Percentiles rank a stretch among this genome's conserved stretches.
Evolutionary conservation across 2,329 filamentous ascomycete species (phyloP).

Genomic region (Microthyrium microscopicum): DNA sequence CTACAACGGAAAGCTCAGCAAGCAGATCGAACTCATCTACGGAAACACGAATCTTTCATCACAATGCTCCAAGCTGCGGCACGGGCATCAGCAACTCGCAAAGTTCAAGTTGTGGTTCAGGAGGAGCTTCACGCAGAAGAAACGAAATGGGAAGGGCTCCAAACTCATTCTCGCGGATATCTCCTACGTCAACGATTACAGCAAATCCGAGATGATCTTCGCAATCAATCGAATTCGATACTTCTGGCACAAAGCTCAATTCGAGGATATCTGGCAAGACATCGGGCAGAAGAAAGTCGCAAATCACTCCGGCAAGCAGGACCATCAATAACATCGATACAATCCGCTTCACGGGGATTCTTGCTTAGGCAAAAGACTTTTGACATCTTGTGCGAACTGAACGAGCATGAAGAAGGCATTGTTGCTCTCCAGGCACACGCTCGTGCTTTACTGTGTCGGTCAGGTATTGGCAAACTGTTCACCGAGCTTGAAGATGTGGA

Average conservation of each 20-base stretch:
- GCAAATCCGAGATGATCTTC: constrained; percentile 17
- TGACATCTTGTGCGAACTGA: constrained; percentile 51
- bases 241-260: constrained; percentile 24
- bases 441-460: constrained; percentile 64
- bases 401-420: constrained; percentile 50
- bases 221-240: constrained; percentile 16
- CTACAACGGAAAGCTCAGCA: constrained; percentile 22
- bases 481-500: constrained; percentile 70
- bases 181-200: constrained; percentile 15
- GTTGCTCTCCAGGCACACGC: constrained; percentile 56
- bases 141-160: constrained; percentile 7
- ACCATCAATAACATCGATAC: constrained; percentile 42
- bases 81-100: constrained; percentile 44
- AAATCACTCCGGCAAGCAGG: constrained; percentile 41
- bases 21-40: constrained; percentile 19
- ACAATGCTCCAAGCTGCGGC: constrained; percentile 47
- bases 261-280: constrained; percentile 19
- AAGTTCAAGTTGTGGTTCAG: constrained; percentile 17
- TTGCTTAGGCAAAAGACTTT: constrained; percentile 43
- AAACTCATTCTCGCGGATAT: constrained; percentile 9
- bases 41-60: constrained; percentile 23
- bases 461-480: constrained; percentile 56
- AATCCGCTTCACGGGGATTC: constrained; percentile 51
- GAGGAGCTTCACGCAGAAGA: constrained; percentile 5
- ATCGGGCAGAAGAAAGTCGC: constrained; percentile 17